Evolutionary conservation across 768 basidiomycete genomes (phyloP).

Genomic region (Kockovaella imperatae): DNA sequence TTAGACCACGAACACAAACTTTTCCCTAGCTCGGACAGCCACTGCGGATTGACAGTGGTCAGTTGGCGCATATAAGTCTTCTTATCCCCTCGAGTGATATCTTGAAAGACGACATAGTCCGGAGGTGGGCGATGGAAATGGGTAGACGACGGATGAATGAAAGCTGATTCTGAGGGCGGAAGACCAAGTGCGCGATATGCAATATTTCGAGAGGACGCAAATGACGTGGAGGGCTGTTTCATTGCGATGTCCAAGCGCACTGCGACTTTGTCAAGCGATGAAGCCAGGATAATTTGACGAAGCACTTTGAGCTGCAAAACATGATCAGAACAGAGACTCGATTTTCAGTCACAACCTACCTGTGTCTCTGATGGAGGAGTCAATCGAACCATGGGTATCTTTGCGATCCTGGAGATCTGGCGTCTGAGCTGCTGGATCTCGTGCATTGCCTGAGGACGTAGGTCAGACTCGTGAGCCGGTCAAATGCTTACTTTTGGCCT

Average conservation of each 20-base stretch:
- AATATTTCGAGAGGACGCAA: constrained; percentile 66
- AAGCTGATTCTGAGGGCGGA: constrained; percentile 61
- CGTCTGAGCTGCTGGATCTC: constrained; percentile 92
- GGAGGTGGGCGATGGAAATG: constrained; percentile 64
- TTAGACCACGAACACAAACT: constrained; percentile 83
- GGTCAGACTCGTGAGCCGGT: too few species aligned
- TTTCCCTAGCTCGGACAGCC: constrained; percentile 74
- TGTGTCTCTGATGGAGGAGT: constrained; percentile 70
- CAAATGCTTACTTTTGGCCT: constrained; percentile 69
- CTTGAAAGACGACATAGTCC: constrained; percentile 76
- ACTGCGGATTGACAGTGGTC: constrained; percentile 76
- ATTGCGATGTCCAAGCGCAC: constrained; percentile 75
- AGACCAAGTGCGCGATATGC: constrained; percentile 75
- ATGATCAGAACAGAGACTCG: not conserved
- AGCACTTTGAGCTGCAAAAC: constrained; percentile 69
- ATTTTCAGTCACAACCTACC: constrained; percentile 53
- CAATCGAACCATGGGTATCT: constrained; percentile 66
- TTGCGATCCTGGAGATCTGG: constrained; percentile 81
- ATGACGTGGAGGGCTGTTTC: constrained; percentile 56
- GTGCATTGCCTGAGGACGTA: constrained; percentile 72
- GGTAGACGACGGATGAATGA: constrained; percentile 82
- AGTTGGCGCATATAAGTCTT: constrained; percentile 64
- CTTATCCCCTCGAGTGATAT: constrained; percentile 65
- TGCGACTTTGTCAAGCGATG: constrained; percentile 92
- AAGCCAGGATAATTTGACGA: constrained; percentile 75